Conservation (phyloP, 75 land plant species). For the Pinus albicaulis region DNA sequence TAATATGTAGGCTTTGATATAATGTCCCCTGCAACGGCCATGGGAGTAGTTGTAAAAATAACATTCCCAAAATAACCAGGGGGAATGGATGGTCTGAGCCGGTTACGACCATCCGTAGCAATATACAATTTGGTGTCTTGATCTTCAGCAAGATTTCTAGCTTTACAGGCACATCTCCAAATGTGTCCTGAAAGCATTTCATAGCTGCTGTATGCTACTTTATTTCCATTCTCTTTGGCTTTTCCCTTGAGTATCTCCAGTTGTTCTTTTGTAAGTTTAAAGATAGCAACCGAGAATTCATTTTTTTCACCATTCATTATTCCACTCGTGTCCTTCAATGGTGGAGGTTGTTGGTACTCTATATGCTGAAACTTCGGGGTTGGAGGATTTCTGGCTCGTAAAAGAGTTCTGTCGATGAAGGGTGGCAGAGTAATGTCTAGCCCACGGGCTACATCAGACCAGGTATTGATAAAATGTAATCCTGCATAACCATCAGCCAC, state of each 20-base stretch:
- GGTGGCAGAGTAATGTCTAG: slow-evolving; percentile 49
- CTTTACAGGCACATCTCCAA: slow-evolving; percentile 65
- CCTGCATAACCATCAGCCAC: slow-evolving; percentile 79
- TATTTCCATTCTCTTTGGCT: slow-evolving; percentile 26
- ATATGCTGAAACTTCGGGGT: slow-evolving; percentile 57
- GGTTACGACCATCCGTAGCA: slow-evolving; percentile 57
- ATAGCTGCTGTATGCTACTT: slow-evolving; percentile 55
- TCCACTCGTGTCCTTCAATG: slow-evolving; percentile 14
- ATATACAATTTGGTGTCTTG: slow-evolving; percentile 72
- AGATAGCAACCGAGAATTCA: slow-evolving; percentile 27
- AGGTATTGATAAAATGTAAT: slow-evolving; percentile 72
- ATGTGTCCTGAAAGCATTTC: slow-evolving; percentile 80
- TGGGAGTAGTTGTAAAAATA: slow-evolving; percentile 66
- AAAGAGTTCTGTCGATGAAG: slow-evolving; percentile 72
- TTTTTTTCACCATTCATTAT: background rate
- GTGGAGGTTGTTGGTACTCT: slow-evolving; percentile 74
- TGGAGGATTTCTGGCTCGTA: slow-evolving; percentile 73
- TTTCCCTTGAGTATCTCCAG: slow-evolving; percentile 40
- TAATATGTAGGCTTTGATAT: slow-evolving; percentile 20
- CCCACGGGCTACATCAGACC: slow-evolving; percentile 77
- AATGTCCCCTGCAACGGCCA: slow-evolving; percentile 50
- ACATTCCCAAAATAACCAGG: slow-evolving; percentile 74
- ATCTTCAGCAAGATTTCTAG: slow-evolving; percentile 39
- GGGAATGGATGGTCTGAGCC: slow-evolving; percentile 68
- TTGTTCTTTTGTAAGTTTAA: slow-evolving; percentile 41